phyloP scores from a whole-genome alignment of 2,329 filamentous ascomycete species.

The Exserohilum rostratum region DNA sequence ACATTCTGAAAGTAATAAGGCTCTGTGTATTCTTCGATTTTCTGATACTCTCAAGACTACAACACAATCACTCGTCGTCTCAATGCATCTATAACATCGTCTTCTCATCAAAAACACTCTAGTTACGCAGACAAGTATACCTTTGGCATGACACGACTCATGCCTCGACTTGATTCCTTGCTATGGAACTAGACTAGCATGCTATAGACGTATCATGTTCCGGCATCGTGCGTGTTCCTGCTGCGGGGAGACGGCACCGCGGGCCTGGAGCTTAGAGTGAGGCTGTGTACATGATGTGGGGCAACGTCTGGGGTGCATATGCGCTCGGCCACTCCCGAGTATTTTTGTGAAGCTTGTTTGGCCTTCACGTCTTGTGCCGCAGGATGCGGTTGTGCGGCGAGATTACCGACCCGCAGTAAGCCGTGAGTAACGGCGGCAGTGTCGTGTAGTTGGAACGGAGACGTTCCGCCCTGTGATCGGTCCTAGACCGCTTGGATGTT shows the following conservation, averaged over 20 bases:
- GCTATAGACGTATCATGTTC: no score
- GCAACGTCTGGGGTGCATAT: slow-evolving; percentile 1
- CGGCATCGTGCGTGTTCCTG: no score
- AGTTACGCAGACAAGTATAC: no score
- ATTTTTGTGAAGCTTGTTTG: slow-evolving; percentile 37
- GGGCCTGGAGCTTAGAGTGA: slow-evolving; percentile 7
- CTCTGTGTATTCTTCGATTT: no score
- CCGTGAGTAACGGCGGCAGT: neutral
- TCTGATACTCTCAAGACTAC: no score
- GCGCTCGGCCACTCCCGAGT: neutral
- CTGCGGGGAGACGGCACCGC: neutral
- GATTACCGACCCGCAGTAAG: neutral
- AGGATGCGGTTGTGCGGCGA: neutral
- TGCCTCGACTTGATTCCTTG: no score
- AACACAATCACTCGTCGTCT: no score
- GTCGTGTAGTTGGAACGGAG: neutral
- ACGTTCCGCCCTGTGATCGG: neutral
- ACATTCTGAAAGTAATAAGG: no score
- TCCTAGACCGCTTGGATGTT: neutral
- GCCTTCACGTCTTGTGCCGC: neutral
- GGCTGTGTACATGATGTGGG: slow-evolving; percentile 18
- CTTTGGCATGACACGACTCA: no score
- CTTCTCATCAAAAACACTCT: no score
- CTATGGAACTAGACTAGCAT: no score
- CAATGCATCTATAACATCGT: no score